Base-by-base conservation (phyloP, 257 asterid species). In the Plantago ovata region DNA sequence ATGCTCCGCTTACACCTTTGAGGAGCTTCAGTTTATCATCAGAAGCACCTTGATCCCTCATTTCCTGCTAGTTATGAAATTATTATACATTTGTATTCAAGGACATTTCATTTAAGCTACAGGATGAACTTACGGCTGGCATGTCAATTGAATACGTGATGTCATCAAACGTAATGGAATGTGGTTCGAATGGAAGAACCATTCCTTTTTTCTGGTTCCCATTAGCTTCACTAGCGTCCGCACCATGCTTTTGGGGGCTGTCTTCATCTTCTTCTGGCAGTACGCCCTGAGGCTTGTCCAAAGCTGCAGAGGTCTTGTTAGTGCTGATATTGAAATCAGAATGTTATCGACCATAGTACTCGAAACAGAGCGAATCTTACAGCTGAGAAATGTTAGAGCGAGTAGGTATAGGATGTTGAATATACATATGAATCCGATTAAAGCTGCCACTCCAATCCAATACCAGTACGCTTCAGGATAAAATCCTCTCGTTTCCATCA, bases 181-280 rank as follows among this genome's bases (percentile, higher is more conserved):
- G 92, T 0, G 96, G 96, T 63, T 83, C 96, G 51, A 85, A 92
- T 28, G 96, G 98, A 72, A 92, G 96, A 66, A 85, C 74, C 95
- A 88, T 80, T 73, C 96, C 96, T 50, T 53, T 81, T 64, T 77
- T 64, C 54, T 20, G 38, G 18, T 54, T 78, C 56, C 73, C 72
- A 21, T 40, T 36, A 5, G 64, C 67, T 59, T 62, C 83, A 11
- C 20, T 63, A 60, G 74, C 72, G 38, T 71, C 58, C 70, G 68
- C 67, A 11, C 23, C 3, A 72, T 11, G 3, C 16, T 45, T 48
- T 68, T 40, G 56, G 42, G 47, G 55, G 20, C 42, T 38, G 42
- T 65, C 65, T 43, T 60, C 72, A 24, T 14, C 47, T 45, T 51
- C 72, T 53, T 77, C 90, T 9, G 75, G 79, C 54, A 84, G 56